Conservation (phyloP, 768 basidiomycete genomes). For the Leccinum incarnatum region DNA sequence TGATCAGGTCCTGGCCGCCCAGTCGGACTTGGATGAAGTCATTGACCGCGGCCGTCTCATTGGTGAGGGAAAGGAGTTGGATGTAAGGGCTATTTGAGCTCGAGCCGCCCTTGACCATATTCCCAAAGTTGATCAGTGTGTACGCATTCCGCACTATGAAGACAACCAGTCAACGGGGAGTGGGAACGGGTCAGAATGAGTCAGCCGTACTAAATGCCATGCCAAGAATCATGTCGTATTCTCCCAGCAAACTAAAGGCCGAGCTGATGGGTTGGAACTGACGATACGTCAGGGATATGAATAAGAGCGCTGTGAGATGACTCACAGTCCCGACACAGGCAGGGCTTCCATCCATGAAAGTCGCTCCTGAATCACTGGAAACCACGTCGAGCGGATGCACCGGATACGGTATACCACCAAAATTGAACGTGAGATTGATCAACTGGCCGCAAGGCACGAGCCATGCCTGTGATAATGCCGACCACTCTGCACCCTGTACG, state of each 20-base stretch:
- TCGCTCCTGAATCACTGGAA: conserved; percentile 53
- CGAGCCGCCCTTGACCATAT: conserved; percentile 53
- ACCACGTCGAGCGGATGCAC: conserved; percentile 71
- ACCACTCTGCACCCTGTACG: conserved; percentile 69
- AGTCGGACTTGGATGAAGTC: conserved; percentile 68
- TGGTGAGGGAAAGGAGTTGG: conserved; percentile 63
- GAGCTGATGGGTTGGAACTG: conserved; percentile 84
- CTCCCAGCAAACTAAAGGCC: conserved; percentile 71
- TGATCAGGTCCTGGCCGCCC: conserved; percentile 55
- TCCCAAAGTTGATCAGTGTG: conserved; percentile 68
- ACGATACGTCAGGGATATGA: conserved; percentile 7
- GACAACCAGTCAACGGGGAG: conserved; percentile 3
- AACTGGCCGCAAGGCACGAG: conserved; percentile 71
- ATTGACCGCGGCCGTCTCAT: conserved; percentile 48
- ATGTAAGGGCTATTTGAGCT: conserved; percentile 59
- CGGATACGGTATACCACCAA: conserved; percentile 66
- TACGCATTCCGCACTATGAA: conserved; percentile 73
- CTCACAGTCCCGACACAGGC: conserved; percentile 69
- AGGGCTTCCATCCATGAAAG: conserved; percentile 44
- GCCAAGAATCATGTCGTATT: conserved; percentile 81
- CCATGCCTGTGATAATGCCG: conserved; percentile 57
- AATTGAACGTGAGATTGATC: conserved; percentile 68
- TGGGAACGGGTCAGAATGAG: not conserved
- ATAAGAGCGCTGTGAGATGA: conserved; percentile 8
- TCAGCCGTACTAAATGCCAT: conserved; percentile 67